Evolutionary conservation across 2,329 filamentous ascomycete species (phyloP), one percentile per base, ranked within the genome.

Genomic region (Fusarium fujikuroi): DNA sequence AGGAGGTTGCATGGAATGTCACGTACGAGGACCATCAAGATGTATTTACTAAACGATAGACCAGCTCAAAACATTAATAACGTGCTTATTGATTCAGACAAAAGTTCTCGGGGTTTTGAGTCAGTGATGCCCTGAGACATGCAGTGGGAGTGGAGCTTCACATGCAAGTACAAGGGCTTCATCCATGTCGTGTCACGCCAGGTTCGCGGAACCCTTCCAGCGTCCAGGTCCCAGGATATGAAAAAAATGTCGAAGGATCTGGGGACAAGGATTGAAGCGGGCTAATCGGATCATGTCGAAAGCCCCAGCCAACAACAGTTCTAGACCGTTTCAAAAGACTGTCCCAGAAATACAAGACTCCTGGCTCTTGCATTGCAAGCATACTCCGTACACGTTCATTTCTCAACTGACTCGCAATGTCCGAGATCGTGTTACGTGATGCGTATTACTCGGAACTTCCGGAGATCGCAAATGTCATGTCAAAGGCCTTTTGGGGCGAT

Each of bases 401-500:
- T 18, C 10, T 11, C 32, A 34, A 58, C 58, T 18, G 16, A 23
- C 28, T 58, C 18, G 28, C 19, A 19, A 76, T 76, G 74, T 50
- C 69, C 47, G 61, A 60, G 1, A 36, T 75, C 5, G n/a, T 43
- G 5, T n/a, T 76, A 9, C 74, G 74, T 8, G 47, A 74, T 56
- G 74, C 64, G 3, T 34, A 36, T 8, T 76, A 72, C 39, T 75
- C 70, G 25, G 79, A 81, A 34, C 75, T 81, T 4, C 72, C 75
- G 1, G 74, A 71, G 40, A 76, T 82, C 52, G 78, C 80, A 15
- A 72, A 76, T 70, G 64, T 80, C 15, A 66, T 79, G 60, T 76
- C 81, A 9, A 67, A 68, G 21, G 80, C 81, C 1, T 83, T 83
- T 59, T 76, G 76, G 72, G 74, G 82, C 11, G 81, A 83, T 34